A percentile compares a stretch with the other conserved stretches of the same genome.
phyloP scores from a whole-genome alignment of 495 filamentous ascomycete species.

The Penicillium manginii region DNA sequence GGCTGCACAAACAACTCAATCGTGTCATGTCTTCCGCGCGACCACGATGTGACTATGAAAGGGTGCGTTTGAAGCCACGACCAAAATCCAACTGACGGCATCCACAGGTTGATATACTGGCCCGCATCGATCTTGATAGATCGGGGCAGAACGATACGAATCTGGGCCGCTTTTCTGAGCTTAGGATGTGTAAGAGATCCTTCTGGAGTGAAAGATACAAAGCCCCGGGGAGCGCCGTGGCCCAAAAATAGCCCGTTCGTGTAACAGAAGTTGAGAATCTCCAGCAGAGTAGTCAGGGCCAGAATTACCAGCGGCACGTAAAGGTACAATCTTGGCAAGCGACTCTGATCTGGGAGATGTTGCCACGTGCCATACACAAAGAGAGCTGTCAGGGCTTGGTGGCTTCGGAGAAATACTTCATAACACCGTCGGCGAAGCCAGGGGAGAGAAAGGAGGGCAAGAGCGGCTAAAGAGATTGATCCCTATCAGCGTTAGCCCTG shows the following conservation, averaged over 20 bases:
- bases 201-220: constrained; percentile 19
- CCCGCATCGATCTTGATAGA: constrained; percentile 34
- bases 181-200: not conserved
- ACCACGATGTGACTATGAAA: constrained; percentile 41
- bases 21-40: constrained; percentile 22
- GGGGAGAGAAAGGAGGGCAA: not conserved
- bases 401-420: not conserved
- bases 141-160: constrained; percentile 27
- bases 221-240: constrained; percentile 19
- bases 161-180: constrained; percentile 8
- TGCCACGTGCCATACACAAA: not conserved
- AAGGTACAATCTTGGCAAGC: not conserved
- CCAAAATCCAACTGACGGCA: constrained; percentile 34
- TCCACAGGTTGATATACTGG: constrained; percentile 44
- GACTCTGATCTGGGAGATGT: not conserved
- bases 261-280: constrained; percentile 21
- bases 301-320: not conserved
- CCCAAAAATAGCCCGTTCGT: constrained; percentile 27
- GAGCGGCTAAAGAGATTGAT: not conserved
- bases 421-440: not conserved
- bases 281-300: not conserved
- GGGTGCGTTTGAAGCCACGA: constrained; percentile 39
- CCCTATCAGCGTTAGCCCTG: not conserved
- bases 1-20: constrained; percentile 32
- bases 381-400: not conserved